Evolutionary conservation across 192 early-diverging fungal genomes (phyloP).

Genomic region (Entomortierella beljakovae): DNA sequence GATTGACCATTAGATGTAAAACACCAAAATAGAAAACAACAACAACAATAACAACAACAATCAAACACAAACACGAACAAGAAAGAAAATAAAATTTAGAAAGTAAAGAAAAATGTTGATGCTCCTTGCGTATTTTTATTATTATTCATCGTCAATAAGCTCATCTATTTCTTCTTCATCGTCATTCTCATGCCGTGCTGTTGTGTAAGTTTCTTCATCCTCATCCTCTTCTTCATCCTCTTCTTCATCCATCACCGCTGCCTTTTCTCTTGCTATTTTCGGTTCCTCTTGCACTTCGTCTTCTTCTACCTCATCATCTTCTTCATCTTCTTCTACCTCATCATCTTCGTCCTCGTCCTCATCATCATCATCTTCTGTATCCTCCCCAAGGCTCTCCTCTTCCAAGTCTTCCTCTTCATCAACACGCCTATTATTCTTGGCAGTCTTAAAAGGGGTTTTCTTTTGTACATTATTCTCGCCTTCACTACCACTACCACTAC

Average conservation of each 20-base stretch:
- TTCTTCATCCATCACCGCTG: no score
- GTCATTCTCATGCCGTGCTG: background rate
- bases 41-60: background rate
- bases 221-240: constrained; percentile 18
- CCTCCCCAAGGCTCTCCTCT: constrained; percentile 18
- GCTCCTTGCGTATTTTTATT: background rate
- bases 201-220: background rate
- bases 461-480: background rate
- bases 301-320: constrained; percentile 12
- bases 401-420: constrained; percentile 10
- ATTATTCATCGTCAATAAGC: constrained; percentile 11
- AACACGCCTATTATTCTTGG: background rate
- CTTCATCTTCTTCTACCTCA: constrained; percentile 14
- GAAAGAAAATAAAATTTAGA: background rate
- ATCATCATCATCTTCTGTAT: constrained; percentile 12
- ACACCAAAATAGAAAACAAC: no score
- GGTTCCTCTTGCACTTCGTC: constrained; percentile 9
- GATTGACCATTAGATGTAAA: background rate
- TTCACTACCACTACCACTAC: constrained; percentile 12
- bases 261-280: no score
- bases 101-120: background rate
- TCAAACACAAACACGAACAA: background rate
- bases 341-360: constrained; percentile 24
- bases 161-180: constrained; percentile 22
- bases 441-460: background rate